Evolutionary conservation across 176 grass and related monocot species (phyloP).

Genomic region (Musa beccarii): DNA sequence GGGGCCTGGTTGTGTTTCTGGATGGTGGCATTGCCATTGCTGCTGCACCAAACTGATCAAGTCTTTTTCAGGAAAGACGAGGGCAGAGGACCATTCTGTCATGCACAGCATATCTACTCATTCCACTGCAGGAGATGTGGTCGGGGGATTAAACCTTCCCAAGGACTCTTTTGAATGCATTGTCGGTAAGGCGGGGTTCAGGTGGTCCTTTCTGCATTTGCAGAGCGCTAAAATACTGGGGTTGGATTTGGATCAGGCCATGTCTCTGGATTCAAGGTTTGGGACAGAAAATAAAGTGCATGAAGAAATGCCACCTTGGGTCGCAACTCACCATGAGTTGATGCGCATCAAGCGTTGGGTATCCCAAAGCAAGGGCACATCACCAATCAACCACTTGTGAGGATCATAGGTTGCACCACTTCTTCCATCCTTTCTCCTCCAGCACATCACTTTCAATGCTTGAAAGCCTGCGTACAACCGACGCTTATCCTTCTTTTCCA

Average conservation of each 20-base stretch:
- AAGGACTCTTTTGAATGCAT: background rate
- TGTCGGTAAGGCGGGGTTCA: background rate
- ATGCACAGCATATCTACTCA: background rate
- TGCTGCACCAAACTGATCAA: conserved; percentile 2
- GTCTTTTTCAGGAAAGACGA: background rate
- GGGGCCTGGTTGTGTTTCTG: background rate
- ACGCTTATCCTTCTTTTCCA: background rate
- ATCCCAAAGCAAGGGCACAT: no score
- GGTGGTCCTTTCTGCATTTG: background rate
- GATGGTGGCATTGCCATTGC: background rate
- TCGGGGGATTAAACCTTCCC: background rate
- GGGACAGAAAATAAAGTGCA: background rate
- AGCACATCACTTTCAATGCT: no score
- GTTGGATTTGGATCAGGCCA: background rate
- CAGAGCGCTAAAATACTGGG: background rate
- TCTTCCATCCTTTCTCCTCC: background rate
- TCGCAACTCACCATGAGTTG: background rate
- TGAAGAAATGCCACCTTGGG: background rate
- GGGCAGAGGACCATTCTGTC: no score
- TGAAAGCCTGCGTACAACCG: background rate
- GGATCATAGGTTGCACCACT: background rate
- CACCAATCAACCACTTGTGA: no score
- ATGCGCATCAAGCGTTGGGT: no score
- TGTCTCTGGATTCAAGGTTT: background rate
- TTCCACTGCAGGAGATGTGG: background rate